Evolutionary conservation across 1,139 yeast species (phyloP).

Genomic region (Debaryomyces coudertii): DNA sequence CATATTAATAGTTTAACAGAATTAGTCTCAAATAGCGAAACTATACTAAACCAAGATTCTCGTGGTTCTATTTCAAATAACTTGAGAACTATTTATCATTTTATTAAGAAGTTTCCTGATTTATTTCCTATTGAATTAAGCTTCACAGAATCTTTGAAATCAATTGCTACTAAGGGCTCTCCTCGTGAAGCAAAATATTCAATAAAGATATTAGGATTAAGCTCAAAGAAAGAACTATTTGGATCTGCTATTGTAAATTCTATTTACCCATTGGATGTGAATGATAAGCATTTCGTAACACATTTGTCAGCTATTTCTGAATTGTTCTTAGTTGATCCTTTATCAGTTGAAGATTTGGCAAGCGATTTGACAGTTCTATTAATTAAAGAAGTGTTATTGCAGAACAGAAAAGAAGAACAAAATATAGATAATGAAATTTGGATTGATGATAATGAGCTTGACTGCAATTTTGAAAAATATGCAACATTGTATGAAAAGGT

Average conservation of each 20-base stretch:
- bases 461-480: slow-evolving; percentile 22
- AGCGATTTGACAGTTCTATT: slow-evolving; percentile 62
- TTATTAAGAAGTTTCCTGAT: slow-evolving; percentile 53
- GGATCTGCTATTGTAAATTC: slow-evolving; percentile 41
- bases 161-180: slow-evolving; percentile 54
- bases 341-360: slow-evolving; percentile 54
- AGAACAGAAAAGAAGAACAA: slow-evolving; percentile 38
- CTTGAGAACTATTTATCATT: slow-evolving; percentile 64
- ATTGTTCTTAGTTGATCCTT: slow-evolving; percentile 55
- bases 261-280: slow-evolving; percentile 55
- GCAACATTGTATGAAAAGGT: slow-evolving; percentile 49
- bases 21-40: slow-evolving; percentile 31
- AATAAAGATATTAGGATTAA: slow-evolving; percentile 56
- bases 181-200: slow-evolving; percentile 71
- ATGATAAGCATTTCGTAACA: slow-evolving; percentile 48
- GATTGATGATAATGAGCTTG: slow-evolving; percentile 52
- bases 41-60: slow-evolving; percentile 7
- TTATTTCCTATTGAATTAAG: slow-evolving; percentile 35
- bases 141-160: slow-evolving; percentile 45
- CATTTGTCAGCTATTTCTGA: slow-evolving; percentile 66
- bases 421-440: slow-evolving; percentile 42
- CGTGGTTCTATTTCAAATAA: slow-evolving; percentile 20
- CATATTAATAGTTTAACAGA: slow-evolving; percentile 57
- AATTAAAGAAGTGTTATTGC: slow-evolving; percentile 62
- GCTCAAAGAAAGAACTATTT: slow-evolving; percentile 43